phyloP scores from a whole-genome alignment of 2,329 filamentous ascomycete species.

The Hypoxylon rubiginosum region DNA sequence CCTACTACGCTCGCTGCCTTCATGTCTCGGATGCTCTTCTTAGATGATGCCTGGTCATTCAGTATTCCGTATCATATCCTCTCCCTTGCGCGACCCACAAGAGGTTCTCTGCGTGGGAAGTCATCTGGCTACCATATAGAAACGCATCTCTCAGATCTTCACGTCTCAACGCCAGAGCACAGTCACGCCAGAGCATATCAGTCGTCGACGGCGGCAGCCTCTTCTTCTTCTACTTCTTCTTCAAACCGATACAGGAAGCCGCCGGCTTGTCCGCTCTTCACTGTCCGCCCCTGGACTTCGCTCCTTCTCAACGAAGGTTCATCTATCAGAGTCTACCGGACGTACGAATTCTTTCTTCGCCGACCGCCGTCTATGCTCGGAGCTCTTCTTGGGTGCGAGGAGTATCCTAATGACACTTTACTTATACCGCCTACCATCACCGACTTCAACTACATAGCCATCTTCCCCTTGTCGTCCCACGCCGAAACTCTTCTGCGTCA shows the following conservation, averaged over 20 bases:
- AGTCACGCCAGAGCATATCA: conserved; percentile 10
- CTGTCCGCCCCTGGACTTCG: conserved; percentile 73
- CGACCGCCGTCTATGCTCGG: conserved; percentile 72
- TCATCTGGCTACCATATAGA: conserved; percentile 6
- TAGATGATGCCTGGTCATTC: conserved; percentile 74
- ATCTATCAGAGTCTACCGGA: conserved; percentile 77
- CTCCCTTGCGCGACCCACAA: conserved; percentile 56
- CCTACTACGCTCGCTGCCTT: conserved; percentile 73
- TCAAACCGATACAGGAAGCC: conserved; percentile 24
- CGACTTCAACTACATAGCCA: conserved; percentile 71
- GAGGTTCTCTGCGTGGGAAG: conserved; percentile 13
- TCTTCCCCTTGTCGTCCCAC: conserved; percentile 76
- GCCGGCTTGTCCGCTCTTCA: conserved; percentile 62
- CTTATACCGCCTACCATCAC: conserved; percentile 60
- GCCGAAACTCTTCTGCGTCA: conserved; percentile 63
- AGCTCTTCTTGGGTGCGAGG: conserved; percentile 61
- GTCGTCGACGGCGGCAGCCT: neutral
- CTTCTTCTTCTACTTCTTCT: conserved; percentile 11
- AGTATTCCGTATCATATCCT: conserved; percentile 73
- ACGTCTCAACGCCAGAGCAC: conserved; percentile 11
- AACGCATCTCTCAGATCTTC: conserved; percentile 9
- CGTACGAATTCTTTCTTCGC: conserved; percentile 78
- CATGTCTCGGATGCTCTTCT: conserved; percentile 68
- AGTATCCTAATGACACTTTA: conserved; percentile 54
- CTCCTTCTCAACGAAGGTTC: conserved; percentile 81